Evolutionary conservation across 2,329 filamentous ascomycete species (phyloP).

Genomic region (Fusarium solani-melongenae): DNA sequence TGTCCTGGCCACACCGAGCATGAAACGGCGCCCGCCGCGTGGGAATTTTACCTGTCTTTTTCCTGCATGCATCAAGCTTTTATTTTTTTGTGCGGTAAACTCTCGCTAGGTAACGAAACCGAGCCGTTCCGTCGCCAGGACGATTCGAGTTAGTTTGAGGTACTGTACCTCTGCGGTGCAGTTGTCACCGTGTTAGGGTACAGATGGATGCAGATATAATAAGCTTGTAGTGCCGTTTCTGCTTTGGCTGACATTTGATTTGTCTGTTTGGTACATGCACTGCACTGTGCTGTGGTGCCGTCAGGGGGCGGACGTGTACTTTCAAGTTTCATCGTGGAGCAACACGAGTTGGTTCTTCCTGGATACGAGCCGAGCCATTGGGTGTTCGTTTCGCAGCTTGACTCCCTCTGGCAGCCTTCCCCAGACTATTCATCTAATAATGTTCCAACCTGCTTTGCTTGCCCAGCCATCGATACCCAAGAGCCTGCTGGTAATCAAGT

Average conservation of each 20-base stretch:
- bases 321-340: neutral
- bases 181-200: neutral
- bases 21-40: neutral
- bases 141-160: neutral
- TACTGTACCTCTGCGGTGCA: neutral
- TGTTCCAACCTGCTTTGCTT: neutral
- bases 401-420: neutral
- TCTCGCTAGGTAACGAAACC: neutral
- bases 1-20: neutral
- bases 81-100: neutral
- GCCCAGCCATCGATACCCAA: neutral
- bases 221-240: neutral
- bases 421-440: neutral
- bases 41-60: neutral
- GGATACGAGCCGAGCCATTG: conserved; percentile 12
- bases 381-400: neutral
- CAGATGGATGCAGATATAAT: neutral
- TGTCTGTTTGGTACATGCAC: neutral
- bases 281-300: neutral
- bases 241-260: neutral
- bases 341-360: neutral
- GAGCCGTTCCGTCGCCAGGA: conserved; percentile 1
- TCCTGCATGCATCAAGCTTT: neutral
- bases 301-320: neutral
- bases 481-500: conserved; percentile 1